Base-by-base conservation (phyloP, 73 alveolate species). In the Paramecium sonneborni region DNA sequence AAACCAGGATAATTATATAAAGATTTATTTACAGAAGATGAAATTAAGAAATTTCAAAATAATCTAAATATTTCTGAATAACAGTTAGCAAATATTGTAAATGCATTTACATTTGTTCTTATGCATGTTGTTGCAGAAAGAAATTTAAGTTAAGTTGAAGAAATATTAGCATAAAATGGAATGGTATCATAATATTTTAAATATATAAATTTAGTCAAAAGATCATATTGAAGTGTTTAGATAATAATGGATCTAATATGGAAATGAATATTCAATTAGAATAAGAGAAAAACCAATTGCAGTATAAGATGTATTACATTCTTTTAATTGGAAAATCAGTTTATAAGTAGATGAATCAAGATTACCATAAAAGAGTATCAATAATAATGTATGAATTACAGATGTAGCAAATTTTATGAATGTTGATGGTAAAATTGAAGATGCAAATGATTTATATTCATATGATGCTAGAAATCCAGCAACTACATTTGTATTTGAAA, bases 121-220 rank as follows among this genome's bases (percentile, higher is more conserved):
- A 88, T 88, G 94, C 84, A 88, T 24, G 91, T 82, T 26, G 94
- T 88, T 88, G 94, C 94, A 28, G 94, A 88, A 70, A 88, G 94
- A 70, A 88, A 88, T 26, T 32, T 88, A 5, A 70, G 48, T 57
- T 37, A 88, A 44, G 94, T 88, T 43, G 94, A 88, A 70, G 57
- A 88, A 41, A 43, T 82, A 69, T 62, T 88, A 20, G 56, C 55
- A 15, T 35, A 88, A 26, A 88, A 69, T n/a, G 85, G 90, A 20
- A 56, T 86, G 55, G 87, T 74, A 74, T 34, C 6, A 34, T 34
- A 11, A 2, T 74, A 74, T 74, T 37, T 20, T 28, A n/a, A n/a
- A n/a, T n/a, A 74, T 74, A 28, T 67, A 5, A 6, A n/a, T n/a
- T 15, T 44, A 39, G 72, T 43, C 70, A 7, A 34, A 38, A 41